These are phyloP conservation scores for Quercus lobata DNA, from an alignment of 331 rosid species.

Conservation along the genomic window DNA sequence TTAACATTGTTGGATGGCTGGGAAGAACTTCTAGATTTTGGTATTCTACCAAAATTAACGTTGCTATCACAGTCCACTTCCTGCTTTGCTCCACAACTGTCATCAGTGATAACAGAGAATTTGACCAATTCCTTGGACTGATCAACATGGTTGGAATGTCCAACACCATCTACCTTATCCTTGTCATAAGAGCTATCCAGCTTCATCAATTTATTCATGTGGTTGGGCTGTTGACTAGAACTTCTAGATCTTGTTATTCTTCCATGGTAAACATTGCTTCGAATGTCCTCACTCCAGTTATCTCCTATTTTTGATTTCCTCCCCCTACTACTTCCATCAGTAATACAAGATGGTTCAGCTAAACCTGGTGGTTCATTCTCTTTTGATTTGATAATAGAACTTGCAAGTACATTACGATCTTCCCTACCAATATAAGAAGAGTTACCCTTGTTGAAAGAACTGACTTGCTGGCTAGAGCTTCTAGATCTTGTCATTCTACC, in stretches of 20 bases:
- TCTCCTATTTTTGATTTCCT: slow-evolving; percentile 26
- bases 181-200: slow-evolving; percentile 20
- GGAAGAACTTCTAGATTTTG: slow-evolving; percentile 30
- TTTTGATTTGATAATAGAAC: neutral
- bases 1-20: slow-evolving; percentile 19
- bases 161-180: slow-evolving; percentile 21
- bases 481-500: slow-evolving; percentile 39
- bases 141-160: slow-evolving; percentile 4
- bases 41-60: slow-evolving; percentile 6
- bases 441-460: slow-evolving; percentile 25
- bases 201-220: slow-evolving; percentile 19
- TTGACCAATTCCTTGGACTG: slow-evolving; percentile 19
- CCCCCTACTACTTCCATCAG: slow-evolving; percentile 15
- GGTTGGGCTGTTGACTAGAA: slow-evolving; percentile 23
- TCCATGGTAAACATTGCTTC: slow-evolving; percentile 25
- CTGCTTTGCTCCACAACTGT: slow-evolving; percentile 10
- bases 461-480: slow-evolving; percentile 26
- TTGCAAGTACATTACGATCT: slow-evolving; percentile 14
- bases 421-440: slow-evolving; percentile 17
- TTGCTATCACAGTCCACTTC: slow-evolving; percentile 15
- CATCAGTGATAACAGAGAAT: slow-evolving; percentile 17
- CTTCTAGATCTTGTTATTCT: slow-evolving; percentile 38
- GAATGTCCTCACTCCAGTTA: slow-evolving; percentile 27
- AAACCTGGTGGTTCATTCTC: slow-evolving; percentile 24
- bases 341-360: slow-evolving; percentile 18